Percentiles rank a stretch among this genome's conserved stretches.
These are phyloP conservation scores for Anaeramoeba flamelloides DNA, from an alignment of 78 protist genomes.

Conservation along the genomic window DNA sequence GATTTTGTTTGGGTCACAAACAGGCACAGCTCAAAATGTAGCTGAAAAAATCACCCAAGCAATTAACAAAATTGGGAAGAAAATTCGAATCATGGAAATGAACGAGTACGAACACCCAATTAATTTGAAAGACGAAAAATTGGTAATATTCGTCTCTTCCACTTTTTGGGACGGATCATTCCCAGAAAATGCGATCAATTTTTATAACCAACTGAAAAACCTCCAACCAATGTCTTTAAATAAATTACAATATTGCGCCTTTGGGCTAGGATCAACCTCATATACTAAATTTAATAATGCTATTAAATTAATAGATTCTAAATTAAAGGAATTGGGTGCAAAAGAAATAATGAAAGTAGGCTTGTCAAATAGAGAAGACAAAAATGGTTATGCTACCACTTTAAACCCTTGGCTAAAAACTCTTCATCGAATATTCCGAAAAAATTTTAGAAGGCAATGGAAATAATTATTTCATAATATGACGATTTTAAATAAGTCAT, in stretches of 20 bases:
- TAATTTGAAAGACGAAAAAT: neutral
- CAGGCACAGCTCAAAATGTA: neutral
- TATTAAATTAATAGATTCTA: neutral
- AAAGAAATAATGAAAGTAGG: neutral
- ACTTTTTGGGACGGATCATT: conserved; percentile 22
- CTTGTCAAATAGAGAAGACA: conserved; percentile 6
- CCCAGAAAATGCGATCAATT: conserved; percentile 8
- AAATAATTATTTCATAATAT: no score
- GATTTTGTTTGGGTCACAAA: neutral
- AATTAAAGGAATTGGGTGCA: conserved; percentile 8
- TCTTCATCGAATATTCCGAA: no score
- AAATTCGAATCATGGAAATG: neutral
- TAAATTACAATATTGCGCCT: neutral
- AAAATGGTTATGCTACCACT: conserved; percentile 1
- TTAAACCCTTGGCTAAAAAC: neutral
- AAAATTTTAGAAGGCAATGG: no score
- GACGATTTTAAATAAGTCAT: no score
- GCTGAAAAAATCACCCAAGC: neutral
- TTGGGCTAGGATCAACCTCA: conserved; percentile 21
- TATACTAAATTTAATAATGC: conserved; percentile 20
- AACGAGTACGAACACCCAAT: neutral
- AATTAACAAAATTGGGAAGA: neutral
- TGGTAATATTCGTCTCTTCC: conserved; percentile 10
- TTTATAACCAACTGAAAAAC: conserved; percentile 9
- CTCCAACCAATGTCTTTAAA: neutral